A percentile compares a stretch with the other conserved stretches of the same genome.
These are phyloP conservation scores for Yamadazyma paraphyllophila DNA, from an alignment of 805 yeast genomes.

Conservation along the genomic window DNA sequence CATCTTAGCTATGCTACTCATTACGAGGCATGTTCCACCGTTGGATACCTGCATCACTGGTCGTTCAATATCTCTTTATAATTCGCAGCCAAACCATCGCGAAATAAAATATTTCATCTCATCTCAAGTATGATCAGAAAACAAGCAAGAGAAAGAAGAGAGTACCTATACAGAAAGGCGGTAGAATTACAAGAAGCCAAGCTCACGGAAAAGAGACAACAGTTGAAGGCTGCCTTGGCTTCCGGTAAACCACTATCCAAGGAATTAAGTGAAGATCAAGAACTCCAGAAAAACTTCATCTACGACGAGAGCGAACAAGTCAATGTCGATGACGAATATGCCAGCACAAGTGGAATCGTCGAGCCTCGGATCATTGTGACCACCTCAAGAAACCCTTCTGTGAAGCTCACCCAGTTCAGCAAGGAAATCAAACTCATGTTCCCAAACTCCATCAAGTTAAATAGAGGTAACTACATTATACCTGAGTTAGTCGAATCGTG, in stretches of 20 bases:
- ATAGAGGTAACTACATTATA: constrained; percentile 90
- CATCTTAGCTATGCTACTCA: no score
- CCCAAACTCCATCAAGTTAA: constrained; percentile 84
- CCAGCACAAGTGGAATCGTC: constrained; percentile 77
- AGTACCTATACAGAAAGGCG: constrained; percentile 85
- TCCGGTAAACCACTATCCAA: constrained; percentile 87
- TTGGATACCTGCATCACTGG: no score
- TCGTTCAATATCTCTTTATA: no score
- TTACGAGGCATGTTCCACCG: no score
- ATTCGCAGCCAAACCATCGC: constrained; percentile 5
- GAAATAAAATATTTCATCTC: constrained; percentile 8
- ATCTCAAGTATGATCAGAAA: constrained; percentile 59
- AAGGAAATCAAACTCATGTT: constrained; percentile 88
- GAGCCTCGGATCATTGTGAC: constrained; percentile 93
- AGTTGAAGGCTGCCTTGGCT: constrained; percentile 83
- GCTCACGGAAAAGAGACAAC: constrained; percentile 80
- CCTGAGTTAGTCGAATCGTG: constrained; percentile 84
- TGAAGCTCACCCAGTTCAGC: constrained; percentile 83
- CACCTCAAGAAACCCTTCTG: constrained; percentile 88
- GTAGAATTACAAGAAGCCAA: constrained; percentile 87
- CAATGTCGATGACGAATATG: constrained; percentile 87
- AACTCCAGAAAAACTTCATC: constrained; percentile 75
- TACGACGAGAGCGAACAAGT: constrained; percentile 78
- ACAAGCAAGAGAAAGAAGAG: constrained; percentile 96
- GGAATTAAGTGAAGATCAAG: constrained; percentile 84